Percentiles rank a stretch among this genome's conserved stretches.
These are phyloP conservation scores for Endothia cerciana DNA, from an alignment of 2,329 filamentous ascomycete genomes.

Conservation along the genomic window DNA sequence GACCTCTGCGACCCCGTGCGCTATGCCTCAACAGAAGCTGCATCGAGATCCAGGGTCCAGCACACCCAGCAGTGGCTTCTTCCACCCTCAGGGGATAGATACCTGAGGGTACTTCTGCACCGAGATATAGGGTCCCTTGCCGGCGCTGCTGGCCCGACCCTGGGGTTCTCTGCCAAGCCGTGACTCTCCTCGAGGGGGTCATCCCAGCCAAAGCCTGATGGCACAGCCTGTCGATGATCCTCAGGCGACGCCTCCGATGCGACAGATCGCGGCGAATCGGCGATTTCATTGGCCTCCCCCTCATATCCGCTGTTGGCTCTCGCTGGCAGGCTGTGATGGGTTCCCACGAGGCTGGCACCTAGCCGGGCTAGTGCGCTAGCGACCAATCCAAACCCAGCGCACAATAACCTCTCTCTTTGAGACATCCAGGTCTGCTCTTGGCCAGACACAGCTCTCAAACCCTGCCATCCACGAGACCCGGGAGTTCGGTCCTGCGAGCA, in stretches of 20 bases:
- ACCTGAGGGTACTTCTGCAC: conserved; percentile 17
- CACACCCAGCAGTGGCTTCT: conserved; percentile 7
- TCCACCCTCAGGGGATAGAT: conserved; percentile 15
- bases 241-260: conserved; percentile 11
- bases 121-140: neutral
- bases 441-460: neutral
- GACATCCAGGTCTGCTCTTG: neutral
- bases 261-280: conserved; percentile 19
- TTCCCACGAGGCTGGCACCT: neutral
- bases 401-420: neutral
- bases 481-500: neutral
- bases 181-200: neutral
- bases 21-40: neutral
- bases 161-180: conserved; percentile 17
- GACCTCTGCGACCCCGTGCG: neutral
- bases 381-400: too few species aligned
- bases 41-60: conserved; percentile 26
- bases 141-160: conserved; percentile 1
- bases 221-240: conserved; percentile 24
- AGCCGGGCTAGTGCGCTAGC: neutral
- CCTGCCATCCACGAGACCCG: neutral
- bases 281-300: conserved; percentile 22
- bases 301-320: neutral
- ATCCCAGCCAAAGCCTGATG: conserved; percentile 22
- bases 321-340: neutral